Base-by-base conservation (phyloP, 768 basidiomycete genomes). In the Glaciozyma martinii region DNA sequence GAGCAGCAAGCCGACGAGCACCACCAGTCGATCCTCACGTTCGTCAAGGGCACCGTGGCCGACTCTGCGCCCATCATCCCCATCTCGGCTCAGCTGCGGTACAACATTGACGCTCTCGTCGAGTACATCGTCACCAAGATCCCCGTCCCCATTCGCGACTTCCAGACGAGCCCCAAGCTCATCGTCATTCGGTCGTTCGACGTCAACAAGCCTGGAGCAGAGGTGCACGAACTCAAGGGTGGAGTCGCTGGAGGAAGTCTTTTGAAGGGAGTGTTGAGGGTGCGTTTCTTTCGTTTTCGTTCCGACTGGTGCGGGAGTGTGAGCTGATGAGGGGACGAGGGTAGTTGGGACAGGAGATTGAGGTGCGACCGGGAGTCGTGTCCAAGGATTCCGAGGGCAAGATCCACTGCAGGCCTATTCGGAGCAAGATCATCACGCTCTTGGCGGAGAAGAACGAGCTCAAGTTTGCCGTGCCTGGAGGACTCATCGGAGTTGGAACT, bases 111-210 rank as follows among this genome's bases (percentile, higher is more conserved):
- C 76, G 95, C 94, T 23, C 92, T 99, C 56, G 95, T 94, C 79
- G 93, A 97, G 74, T 97, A 95, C 80, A 94, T 98, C 76, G 91
- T 91, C 70, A 93, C 90, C 76, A 85, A 88, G 59, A 97, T 99
- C 73, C 91, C 95, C 23, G 88, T 98, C 56, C 95, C 94, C 54
- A 79, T 86, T 43, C 89, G 94, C 64, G 89, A 98, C 80, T 99
- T 98, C 78, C 82, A 85, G 42, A 86, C 90, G 33, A 85, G 89
- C 67, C 91, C 95, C 0, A 85, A 87, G 42, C 86, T 99, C 71
- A 98, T 98, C 76, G 93, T 98, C 76, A 99, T 99, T 77, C 90
- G 94, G 71, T 95, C 92, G 25, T 99, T 98, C 79, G 95, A 99
- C 76, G 94, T 99, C 76, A 99, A 99, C 83, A 97, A 95, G 78